These are phyloP conservation scores for Neofusicoccum umdonicola DNA, from an alignment of 2,329 filamentous ascomycete species.

Conservation along the genomic window DNA sequence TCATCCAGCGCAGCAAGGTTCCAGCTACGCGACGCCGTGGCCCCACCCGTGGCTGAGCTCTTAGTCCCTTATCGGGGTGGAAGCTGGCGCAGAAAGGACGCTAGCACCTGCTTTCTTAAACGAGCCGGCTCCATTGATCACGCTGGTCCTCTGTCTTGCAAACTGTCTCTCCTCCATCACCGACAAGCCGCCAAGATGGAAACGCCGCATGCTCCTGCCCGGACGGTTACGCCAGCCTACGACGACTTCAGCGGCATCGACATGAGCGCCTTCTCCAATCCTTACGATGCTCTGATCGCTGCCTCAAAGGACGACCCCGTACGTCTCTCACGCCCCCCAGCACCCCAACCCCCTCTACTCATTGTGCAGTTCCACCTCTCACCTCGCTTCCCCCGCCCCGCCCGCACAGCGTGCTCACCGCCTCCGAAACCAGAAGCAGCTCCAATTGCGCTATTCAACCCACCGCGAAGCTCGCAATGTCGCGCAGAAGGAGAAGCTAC, in stretches of 20 bases:
- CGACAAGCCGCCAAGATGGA: neutral
- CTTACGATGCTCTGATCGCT: constrained; percentile 71
- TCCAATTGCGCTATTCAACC: constrained; percentile 69
- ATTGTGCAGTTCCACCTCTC: neutral
- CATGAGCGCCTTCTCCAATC: constrained; percentile 57
- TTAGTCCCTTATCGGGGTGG: neutral
- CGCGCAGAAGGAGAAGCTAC: constrained; percentile 72
- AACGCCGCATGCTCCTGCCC: constrained; percentile 1
- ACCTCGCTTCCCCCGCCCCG: neutral
- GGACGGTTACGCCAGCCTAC: constrained; percentile 13
- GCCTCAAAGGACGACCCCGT: constrained; percentile 67
- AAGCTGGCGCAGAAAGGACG: too few relatives aligned
- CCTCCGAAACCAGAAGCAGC: constrained; percentile 50
- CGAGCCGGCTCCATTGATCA: too few relatives aligned
- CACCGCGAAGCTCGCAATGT: constrained; percentile 75
- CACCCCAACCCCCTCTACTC: neutral
- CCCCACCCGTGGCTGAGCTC: neutral
- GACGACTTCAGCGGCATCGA: constrained; percentile 42
- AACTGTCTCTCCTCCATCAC: neutral
- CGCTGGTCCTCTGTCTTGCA: neutral
- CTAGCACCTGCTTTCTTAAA: too few relatives aligned
- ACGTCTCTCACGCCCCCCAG: constrained; percentile 28
- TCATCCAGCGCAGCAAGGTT: neutral
- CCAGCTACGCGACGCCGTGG: neutral
- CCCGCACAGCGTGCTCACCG: neutral